A percentile compares a stretch with the other conserved stretches of the same genome.
Conservation (phyloP, 1,284 basidiomycete species). For the Malassezia brasiliensis region DNA sequence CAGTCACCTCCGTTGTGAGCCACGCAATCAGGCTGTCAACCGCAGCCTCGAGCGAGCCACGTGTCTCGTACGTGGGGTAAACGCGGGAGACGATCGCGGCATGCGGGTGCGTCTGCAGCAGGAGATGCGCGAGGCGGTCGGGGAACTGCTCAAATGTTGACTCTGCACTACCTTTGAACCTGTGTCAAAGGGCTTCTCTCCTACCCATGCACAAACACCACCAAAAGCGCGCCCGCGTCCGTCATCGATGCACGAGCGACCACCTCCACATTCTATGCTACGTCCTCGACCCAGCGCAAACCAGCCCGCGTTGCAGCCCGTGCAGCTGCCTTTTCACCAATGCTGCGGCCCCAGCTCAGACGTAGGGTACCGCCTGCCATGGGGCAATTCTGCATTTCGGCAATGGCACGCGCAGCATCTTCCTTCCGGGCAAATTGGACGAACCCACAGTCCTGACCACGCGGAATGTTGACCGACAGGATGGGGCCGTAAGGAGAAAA, state of each 20-base stretch:
- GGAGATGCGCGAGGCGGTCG: constrained; percentile 63
- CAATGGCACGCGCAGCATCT: constrained; percentile 82
- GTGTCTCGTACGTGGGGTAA: constrained; percentile 81
- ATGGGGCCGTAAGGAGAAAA: constrained; percentile 45
- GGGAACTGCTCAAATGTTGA: constrained; percentile 69
- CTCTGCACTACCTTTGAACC: constrained; percentile 63
- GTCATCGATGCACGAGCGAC: neutral
- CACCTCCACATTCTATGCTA: constrained; percentile 1
- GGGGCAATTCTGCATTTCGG: constrained; percentile 90
- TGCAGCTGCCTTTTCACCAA: constrained; percentile 46
- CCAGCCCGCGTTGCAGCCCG: constrained; percentile 28
- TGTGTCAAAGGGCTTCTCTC: constrained; percentile 22
- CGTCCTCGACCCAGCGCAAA: constrained; percentile 17
- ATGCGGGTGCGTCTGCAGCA: constrained; percentile 53
- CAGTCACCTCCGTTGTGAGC: constrained; percentile 63
- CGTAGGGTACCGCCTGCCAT: constrained; percentile 74
- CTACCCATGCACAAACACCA: constrained; percentile 18
- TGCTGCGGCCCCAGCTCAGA: constrained; percentile 71
- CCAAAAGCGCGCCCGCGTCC: neutral
- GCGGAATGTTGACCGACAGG: constrained; percentile 71
- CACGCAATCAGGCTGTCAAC: constrained; percentile 25
- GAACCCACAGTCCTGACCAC: constrained; percentile 89
- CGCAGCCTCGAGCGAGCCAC: constrained; percentile 37
- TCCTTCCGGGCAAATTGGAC: constrained; percentile 84
- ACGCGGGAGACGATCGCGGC: constrained; percentile 62